Conservation (phyloP, 2,329 filamentous ascomycete genomes). For the Davidsoniella australis region DNA sequence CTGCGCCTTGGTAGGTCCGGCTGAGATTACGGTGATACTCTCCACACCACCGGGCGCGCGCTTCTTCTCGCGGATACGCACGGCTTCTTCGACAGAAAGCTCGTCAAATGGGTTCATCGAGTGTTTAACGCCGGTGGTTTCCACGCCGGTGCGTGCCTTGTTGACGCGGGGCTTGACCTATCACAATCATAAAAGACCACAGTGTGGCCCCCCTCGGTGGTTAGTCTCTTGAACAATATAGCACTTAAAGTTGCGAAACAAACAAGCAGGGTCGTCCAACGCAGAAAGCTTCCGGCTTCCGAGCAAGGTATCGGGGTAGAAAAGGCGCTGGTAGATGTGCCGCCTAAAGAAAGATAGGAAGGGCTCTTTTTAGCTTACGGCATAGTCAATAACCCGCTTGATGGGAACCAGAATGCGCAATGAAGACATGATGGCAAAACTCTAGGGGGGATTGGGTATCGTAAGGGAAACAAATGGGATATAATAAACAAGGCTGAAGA, state of each 20-base stretch:
- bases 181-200: background rate
- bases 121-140: slow-evolving; percentile 87
- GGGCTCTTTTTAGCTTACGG: slow-evolving; percentile 32
- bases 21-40: slow-evolving; percentile 80
- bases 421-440: slow-evolving; percentile 33
- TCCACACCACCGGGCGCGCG: slow-evolving; percentile 55
- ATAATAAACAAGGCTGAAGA: background rate
- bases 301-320: background rate
- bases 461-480: background rate
- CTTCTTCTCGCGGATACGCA: slow-evolving; percentile 83
- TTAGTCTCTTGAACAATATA: no score
- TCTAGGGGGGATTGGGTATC: background rate
- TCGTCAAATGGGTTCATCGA: slow-evolving; percentile 99
- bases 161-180: slow-evolving; percentile 55
- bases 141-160: slow-evolving; percentile 67
- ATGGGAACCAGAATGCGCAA: slow-evolving; percentile 64
- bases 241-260: no score
- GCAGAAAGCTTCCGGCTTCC: no score
- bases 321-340: background rate
- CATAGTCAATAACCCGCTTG: slow-evolving; percentile 77
- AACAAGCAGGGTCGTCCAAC: no score
- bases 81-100: slow-evolving; percentile 89
- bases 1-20: slow-evolving; percentile 70
- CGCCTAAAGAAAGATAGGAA: background rate
- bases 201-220: no score